phyloP scores from a whole-genome alignment of 345 rosid genomes.

The Pugionium dolabratum region DNA sequence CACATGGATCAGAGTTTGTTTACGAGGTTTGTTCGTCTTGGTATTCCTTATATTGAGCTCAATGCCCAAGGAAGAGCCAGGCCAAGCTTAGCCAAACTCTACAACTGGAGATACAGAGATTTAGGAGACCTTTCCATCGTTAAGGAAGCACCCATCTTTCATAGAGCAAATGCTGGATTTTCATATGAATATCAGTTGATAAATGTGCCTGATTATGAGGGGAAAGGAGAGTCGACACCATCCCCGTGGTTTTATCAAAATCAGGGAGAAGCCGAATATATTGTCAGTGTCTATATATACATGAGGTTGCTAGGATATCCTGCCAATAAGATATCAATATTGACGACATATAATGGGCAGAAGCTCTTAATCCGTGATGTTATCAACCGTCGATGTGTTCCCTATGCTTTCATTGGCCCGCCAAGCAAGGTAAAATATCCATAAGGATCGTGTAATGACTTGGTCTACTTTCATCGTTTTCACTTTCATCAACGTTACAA shows the following conservation, averaged over 20 bases:
- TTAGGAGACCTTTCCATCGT: slow-evolving; percentile 92
- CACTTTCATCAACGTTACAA: too few species aligned
- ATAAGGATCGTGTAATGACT: neutral
- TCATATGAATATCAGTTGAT: slow-evolving; percentile 90
- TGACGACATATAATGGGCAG: slow-evolving; percentile 98
- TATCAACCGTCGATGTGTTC: slow-evolving; percentile 82
- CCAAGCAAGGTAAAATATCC: slow-evolving; percentile 78
- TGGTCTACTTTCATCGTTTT: neutral
- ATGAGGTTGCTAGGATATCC: slow-evolving; percentile 95
- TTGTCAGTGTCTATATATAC: slow-evolving; percentile 96
- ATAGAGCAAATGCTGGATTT: slow-evolving; percentile 89
- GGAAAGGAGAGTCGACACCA: slow-evolving; percentile 91
- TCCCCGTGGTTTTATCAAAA: slow-evolving; percentile 99
- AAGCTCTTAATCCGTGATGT: slow-evolving; percentile 99
- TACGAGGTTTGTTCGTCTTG: slow-evolving; percentile 96
- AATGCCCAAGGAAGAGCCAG: slow-evolving; percentile 99
- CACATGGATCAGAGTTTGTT: slow-evolving; percentile 99
- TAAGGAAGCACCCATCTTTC: slow-evolving; percentile 66
- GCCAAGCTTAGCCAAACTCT: slow-evolving; percentile 90
- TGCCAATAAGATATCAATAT: slow-evolving; percentile 89
- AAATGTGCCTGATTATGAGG: slow-evolving; percentile 87
- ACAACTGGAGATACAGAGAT: slow-evolving; percentile 97
- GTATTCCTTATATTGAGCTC: slow-evolving; percentile 97
- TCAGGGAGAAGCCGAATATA: slow-evolving; percentile 95
- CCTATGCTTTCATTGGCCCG: slow-evolving; percentile 82